phyloP scores from a whole-genome alignment of 164 flowering plant species.

The Sedum album region DNA sequence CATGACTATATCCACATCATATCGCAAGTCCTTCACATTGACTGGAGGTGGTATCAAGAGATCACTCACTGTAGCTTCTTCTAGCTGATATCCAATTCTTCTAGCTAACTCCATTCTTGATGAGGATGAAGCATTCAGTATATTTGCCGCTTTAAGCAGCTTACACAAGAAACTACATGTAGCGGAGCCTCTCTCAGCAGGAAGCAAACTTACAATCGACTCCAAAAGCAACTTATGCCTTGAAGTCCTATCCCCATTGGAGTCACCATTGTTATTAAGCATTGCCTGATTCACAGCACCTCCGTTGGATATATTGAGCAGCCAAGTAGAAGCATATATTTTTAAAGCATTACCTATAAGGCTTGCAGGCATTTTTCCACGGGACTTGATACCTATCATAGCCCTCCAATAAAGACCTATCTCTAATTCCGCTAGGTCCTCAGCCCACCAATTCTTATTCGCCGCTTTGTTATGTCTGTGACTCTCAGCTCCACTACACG shows the following conservation, averaged over 20 bases:
- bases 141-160: slow-evolving; percentile 68
- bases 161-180: slow-evolving; percentile 73
- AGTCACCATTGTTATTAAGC: slow-evolving; percentile 17
- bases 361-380: slow-evolving; percentile 45
- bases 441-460: slow-evolving; percentile 81
- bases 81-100: slow-evolving; percentile 74
- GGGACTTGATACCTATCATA: slow-evolving; percentile 76
- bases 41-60: slow-evolving; percentile 64
- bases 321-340: slow-evolving; percentile 72
- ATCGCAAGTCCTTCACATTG: slow-evolving; percentile 28
- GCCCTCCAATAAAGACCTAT: slow-evolving; percentile 83
- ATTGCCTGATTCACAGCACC: slow-evolving; percentile 16
- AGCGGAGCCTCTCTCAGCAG: slow-evolving; percentile 68
- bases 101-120: slow-evolving; percentile 68
- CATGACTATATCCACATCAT: slow-evolving; percentile 72
- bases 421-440: slow-evolving; percentile 72
- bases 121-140: slow-evolving; percentile 62
- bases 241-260: slow-evolving; percentile 27
- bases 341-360: slow-evolving; percentile 77
- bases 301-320: slow-evolving; percentile 52
- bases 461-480: slow-evolving; percentile 23
- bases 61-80: slow-evolving; percentile 73
- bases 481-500: slow-evolving; percentile 58
- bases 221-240: slow-evolving; percentile 66
- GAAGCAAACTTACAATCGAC: slow-evolving; percentile 74